Evolutionary conservation across 495 filamentous ascomycete species (phyloP).

Genomic region (Penicillium roqueforti): DNA sequence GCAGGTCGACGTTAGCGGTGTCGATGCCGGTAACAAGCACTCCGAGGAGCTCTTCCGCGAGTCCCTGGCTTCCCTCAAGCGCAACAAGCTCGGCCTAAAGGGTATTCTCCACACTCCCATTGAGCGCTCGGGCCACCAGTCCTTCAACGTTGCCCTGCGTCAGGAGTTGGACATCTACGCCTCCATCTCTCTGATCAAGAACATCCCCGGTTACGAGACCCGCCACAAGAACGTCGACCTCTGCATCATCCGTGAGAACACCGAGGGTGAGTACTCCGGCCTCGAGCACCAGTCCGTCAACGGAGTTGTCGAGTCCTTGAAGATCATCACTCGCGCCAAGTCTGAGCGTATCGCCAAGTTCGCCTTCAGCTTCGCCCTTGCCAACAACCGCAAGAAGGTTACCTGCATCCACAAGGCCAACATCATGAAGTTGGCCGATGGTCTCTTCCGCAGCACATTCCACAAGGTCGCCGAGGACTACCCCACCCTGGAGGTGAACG

Average conservation of each 20-base stretch:
- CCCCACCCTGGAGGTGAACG: slow-evolving; percentile 87
- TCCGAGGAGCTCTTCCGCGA: slow-evolving; percentile 93
- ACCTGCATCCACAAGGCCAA: slow-evolving; percentile 99
- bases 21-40: slow-evolving; percentile 81
- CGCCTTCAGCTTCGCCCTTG: slow-evolving; percentile 93
- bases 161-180: slow-evolving; percentile 99
- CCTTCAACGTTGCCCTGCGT: slow-evolving; percentile 97
- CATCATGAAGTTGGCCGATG: slow-evolving; percentile 99
- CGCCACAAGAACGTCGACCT: slow-evolving; percentile 95
- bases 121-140: slow-evolving; percentile 94
- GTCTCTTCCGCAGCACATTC: slow-evolving; percentile 97
- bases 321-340: slow-evolving; percentile 98
- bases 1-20: slow-evolving; percentile 92
- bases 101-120: slow-evolving; percentile 95
- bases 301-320: slow-evolving; percentile 97
- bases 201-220: slow-evolving; percentile 96
- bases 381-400: slow-evolving; percentile 97
- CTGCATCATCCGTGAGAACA: slow-evolving; percentile 99
- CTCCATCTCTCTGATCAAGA: slow-evolving; percentile 96
- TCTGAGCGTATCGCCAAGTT: slow-evolving; percentile 98
- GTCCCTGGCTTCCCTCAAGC: slow-evolving; percentile 87
- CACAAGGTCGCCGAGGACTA: slow-evolving; percentile 88
- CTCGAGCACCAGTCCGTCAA: slow-evolving; percentile 97
- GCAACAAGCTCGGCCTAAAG: slow-evolving; percentile 98
- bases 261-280: slow-evolving; percentile 98